Conservation (phyloP, 2,329 filamentous ascomycete species). For the Xylaria sp. region DNA sequence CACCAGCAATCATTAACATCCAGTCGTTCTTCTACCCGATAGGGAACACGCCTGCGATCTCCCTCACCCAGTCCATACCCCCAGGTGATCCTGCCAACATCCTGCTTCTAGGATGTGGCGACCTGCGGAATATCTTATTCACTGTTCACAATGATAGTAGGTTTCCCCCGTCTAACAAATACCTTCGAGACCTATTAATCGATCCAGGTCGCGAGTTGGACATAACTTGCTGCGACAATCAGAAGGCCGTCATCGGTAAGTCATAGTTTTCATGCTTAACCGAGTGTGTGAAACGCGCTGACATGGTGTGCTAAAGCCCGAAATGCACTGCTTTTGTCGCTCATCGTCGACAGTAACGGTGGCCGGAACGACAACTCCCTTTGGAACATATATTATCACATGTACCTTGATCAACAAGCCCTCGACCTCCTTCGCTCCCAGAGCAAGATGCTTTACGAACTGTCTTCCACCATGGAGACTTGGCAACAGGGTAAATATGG, state of each 20-base stretch:
- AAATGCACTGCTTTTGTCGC: slow-evolving; percentile 60
- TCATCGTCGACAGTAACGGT: slow-evolving; percentile 57
- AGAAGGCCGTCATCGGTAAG: slow-evolving; percentile 62
- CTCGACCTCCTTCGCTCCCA: slow-evolving; percentile 55
- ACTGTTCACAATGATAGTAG: slow-evolving; percentile 57
- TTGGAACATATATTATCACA: slow-evolving; percentile 68
- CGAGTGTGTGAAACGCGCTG: slow-evolving; percentile 8
- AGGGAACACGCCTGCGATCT: slow-evolving; percentile 37
- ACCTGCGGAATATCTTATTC: slow-evolving; percentile 66
- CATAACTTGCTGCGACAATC: slow-evolving; percentile 66
- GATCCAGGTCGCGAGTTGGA: slow-evolving; percentile 56
- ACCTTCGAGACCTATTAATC: no score
- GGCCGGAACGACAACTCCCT: slow-evolving; percentile 45
- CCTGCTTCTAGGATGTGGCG: slow-evolving; percentile 65
- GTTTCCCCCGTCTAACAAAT: slow-evolving; percentile 37
- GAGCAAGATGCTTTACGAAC: slow-evolving; percentile 54
- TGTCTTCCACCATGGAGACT: slow-evolving; percentile 52
- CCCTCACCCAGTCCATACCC: slow-evolving; percentile 33
- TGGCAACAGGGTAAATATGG: slow-evolving; percentile 61
- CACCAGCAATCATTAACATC: slow-evolving; percentile 22
- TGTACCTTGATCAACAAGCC: slow-evolving; percentile 55
- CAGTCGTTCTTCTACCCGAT: slow-evolving; percentile 34
- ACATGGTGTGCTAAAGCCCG: slow-evolving; percentile 54
- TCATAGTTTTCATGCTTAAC: not conserved
- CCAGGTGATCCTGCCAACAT: slow-evolving; percentile 45